Evolutionary conservation across 345 rosid genomes (phyloP).

Genomic region (Odontarrhena argentea): DNA sequence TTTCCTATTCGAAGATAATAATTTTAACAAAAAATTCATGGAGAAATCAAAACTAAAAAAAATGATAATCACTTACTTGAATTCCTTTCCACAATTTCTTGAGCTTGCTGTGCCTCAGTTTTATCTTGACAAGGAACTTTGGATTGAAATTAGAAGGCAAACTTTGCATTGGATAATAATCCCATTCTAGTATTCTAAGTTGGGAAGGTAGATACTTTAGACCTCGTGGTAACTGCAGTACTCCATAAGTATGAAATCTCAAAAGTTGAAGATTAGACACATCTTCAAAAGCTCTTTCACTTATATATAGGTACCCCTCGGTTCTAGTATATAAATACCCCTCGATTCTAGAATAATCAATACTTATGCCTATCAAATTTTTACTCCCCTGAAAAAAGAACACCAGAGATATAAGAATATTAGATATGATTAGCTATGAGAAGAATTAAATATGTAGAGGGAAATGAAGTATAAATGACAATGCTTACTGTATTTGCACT

Average conservation of each 20-base stretch:
- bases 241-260: neutral
- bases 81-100: conserved; percentile 26
- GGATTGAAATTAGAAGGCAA: conserved; percentile 19
- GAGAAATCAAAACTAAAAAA: no score
- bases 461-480: neutral
- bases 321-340: no score
- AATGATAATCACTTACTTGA: conserved; percentile 7
- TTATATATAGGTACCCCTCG: neutral
- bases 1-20: no score
- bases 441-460: neutral
- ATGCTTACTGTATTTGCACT: no score
- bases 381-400: conserved; percentile 19
- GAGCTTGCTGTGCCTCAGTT: neutral
- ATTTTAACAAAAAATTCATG: no score
- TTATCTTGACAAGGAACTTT: conserved; percentile 7
- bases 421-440: neutral
- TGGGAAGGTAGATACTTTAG: neutral
- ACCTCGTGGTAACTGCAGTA: neutral
- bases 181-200: conserved; percentile 22
- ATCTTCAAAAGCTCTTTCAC: neutral
- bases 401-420: neutral
- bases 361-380: conserved; percentile 13
- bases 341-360: neutral
- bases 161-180: conserved; percentile 4
- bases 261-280: conserved; percentile 33